Evolutionary conservation across 257 asterid genomes (phyloP).

Genomic region (Solanum ossicruentum): DNA sequence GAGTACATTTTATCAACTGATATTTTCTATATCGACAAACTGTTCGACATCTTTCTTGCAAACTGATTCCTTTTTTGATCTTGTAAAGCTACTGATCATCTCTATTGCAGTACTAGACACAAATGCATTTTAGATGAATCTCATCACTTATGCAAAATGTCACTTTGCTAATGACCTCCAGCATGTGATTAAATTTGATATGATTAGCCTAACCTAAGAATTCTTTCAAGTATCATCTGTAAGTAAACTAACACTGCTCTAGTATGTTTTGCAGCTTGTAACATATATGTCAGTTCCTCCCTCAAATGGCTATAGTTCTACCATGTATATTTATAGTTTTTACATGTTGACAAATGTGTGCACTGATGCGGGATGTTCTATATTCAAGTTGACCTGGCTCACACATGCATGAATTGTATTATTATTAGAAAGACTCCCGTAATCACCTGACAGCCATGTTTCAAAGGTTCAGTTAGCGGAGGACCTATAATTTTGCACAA

Average conservation of each 20-base stretch:
- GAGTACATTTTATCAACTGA: not conserved
- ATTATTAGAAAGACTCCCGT: not conserved
- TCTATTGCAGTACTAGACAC: not conserved
- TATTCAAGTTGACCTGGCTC: not conserved
- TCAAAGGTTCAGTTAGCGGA: not conserved
- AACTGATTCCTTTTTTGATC: not conserved
- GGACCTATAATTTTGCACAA: not conserved
- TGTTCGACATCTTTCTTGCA: not conserved
- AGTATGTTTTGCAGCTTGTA: not conserved
- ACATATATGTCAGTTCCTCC: not conserved
- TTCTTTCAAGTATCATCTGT: not conserved
- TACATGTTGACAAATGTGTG: not conserved
- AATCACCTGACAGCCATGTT: not conserved
- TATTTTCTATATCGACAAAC: not conserved
- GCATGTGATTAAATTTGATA: not conserved
- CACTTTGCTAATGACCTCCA: not conserved
- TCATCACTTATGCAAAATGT: not conserved
- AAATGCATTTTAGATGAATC: not conserved
- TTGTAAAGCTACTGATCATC: not conserved
- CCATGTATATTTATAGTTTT: not conserved
- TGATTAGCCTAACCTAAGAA: not conserved
- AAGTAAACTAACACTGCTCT: not conserved
- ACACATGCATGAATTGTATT: not conserved
- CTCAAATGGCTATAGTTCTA: not conserved
- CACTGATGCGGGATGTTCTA: not conserved